Evolutionary conservation across 2,329 filamentous ascomycete species (phyloP).

Genomic region (Orbilia brochopaga): DNA sequence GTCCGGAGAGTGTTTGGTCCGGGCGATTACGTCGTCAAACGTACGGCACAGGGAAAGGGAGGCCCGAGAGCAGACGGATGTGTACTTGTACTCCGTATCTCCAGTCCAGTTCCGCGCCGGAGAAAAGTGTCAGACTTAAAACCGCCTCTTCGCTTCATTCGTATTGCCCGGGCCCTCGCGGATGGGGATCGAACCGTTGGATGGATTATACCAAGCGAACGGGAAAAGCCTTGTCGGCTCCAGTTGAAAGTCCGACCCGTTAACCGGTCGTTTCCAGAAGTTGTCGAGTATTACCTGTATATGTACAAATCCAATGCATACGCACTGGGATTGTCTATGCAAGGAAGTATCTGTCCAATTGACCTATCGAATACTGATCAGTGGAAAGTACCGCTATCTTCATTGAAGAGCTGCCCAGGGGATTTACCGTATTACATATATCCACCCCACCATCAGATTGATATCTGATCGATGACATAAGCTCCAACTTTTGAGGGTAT

Average conservation of each 20-base stretch:
- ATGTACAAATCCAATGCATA: no score
- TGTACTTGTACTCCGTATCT: no score
- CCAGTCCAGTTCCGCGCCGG: background rate
- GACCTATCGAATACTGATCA: no score
- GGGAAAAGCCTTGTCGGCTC: background rate
- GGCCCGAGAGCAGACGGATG: background rate
- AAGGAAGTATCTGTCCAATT: no score
- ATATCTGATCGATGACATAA: no score
- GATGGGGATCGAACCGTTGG: background rate
- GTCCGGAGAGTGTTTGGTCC: background rate
- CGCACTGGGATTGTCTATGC: no score
- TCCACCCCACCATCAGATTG: no score
- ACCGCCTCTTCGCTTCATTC: background rate
- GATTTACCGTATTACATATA: no score
- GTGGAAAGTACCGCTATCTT: no score
- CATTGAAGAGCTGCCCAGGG: no score
- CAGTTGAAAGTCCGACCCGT: background rate
- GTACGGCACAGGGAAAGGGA: background rate
- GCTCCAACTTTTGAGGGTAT: no score
- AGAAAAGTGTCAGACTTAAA: background rate
- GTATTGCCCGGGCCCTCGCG: background rate
- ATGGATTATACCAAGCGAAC: background rate
- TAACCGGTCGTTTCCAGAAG: background rate
- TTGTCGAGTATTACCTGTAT: no score
- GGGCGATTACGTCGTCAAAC: conserved; percentile 1